Evolutionary conservation across 164 flowering plant genomes (phyloP).

Genomic region (Macadamia integrifolia): DNA sequence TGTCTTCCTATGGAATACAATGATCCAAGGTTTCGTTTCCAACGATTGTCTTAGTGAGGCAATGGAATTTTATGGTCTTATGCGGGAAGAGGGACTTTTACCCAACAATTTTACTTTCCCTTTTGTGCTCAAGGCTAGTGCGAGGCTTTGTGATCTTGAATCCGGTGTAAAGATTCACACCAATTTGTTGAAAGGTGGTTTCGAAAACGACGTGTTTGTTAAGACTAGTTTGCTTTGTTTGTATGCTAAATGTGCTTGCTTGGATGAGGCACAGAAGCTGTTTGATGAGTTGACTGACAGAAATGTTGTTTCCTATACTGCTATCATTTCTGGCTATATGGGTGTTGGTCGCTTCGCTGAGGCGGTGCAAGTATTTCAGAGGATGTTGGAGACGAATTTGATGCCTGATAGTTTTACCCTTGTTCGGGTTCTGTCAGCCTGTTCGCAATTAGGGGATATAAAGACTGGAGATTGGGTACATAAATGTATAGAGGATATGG

Average conservation of each 20-base stretch:
- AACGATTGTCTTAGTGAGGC: slow-evolving; percentile 15
- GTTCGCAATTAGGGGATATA: slow-evolving; percentile 27
- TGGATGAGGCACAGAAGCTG: slow-evolving; percentile 17
- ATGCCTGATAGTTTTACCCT: slow-evolving; percentile 28
- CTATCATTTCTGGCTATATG: slow-evolving; percentile 26
- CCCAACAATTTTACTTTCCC: slow-evolving; percentile 35
- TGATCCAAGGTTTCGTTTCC: slow-evolving; percentile 28
- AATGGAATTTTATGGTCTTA: slow-evolving; percentile 20
- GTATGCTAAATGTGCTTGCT: slow-evolving; percentile 16
- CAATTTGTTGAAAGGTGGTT: slow-evolving; percentile 25
- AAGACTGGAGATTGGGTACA: slow-evolving; percentile 22
- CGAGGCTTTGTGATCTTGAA: slow-evolving; percentile 11
- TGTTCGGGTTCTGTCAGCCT: slow-evolving; percentile 24
- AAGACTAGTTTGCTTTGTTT: slow-evolving; percentile 25
- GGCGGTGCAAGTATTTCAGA: slow-evolving; percentile 21
- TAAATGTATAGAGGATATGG: slow-evolving; percentile 15
- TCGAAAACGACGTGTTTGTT: slow-evolving; percentile 25
- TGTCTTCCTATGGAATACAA: slow-evolving; percentile 29
- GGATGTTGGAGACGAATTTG: slow-evolving; percentile 13
- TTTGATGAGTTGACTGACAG: slow-evolving; percentile 25
- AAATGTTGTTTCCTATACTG: slow-evolving; percentile 32
- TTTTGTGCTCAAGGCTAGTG: slow-evolving; percentile 29
- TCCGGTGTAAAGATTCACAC: slow-evolving; percentile 24
- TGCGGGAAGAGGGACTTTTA: slow-evolving; percentile 11
- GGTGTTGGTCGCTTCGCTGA: slow-evolving; percentile 13